Evolutionary conservation across 257 asterid genomes (phyloP).

Genomic region (Nicotiana tabacum): DNA sequence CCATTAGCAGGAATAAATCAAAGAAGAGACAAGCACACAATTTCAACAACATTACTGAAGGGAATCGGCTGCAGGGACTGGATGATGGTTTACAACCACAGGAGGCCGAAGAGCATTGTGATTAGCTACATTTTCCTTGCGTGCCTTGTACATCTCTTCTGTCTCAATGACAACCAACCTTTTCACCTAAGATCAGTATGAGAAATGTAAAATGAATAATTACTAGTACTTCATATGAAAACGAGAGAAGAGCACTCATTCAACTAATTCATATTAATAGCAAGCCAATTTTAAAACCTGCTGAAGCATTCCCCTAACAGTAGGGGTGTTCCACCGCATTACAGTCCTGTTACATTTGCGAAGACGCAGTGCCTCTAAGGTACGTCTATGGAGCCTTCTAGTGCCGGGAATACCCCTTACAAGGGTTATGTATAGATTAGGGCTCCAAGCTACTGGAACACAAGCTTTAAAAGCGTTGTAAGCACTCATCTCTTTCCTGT

Average conservation of each 20-base stretch:
- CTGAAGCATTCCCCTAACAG: conserved; percentile 88
- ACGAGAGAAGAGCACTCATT: background rate
- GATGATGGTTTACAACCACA: conserved; percentile 44
- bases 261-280: background rate
- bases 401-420: conserved; percentile 98
- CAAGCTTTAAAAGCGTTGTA: conserved; percentile 74
- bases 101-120: conserved; percentile 66
- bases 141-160: conserved; percentile 62
- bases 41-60: conserved; percentile 18
- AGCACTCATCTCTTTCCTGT: conserved; percentile 60
- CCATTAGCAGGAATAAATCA: background rate
- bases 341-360: conserved; percentile 86
- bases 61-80: conserved; percentile 24
- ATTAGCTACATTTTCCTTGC: conserved; percentile 47
- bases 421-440: conserved; percentile 72
- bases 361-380: conserved; percentile 87
- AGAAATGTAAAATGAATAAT: background rate
- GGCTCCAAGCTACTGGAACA: conserved; percentile 87
- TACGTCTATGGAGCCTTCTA: conserved; percentile 85
- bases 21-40: background rate
- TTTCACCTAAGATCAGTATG: conserved; percentile 39
- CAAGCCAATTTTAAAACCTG: conserved; percentile 42
- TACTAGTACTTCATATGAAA: background rate
- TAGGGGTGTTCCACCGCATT: conserved; percentile 76
- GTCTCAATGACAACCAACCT: conserved; percentile 66